Evolutionary conservation across 179 eudicot species (phyloP).

Genomic region (Beta macrorhiza): DNA sequence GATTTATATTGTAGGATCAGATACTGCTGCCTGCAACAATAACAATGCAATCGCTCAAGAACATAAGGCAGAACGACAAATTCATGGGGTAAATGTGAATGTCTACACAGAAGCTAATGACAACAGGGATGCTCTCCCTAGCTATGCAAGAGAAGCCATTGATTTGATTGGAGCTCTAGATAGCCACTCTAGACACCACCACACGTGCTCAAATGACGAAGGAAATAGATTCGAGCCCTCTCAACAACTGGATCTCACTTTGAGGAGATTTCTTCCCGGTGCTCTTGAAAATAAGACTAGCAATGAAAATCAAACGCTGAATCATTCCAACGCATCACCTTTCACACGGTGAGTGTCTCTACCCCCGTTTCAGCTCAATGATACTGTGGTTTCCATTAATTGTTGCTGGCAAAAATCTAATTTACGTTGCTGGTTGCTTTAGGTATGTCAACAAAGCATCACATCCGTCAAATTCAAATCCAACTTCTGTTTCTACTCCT

Average conservation of each 20-base stretch:
- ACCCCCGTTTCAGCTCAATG: background rate
- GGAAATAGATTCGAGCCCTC: constrained; percentile 26
- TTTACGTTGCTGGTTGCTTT: constrained; percentile 27
- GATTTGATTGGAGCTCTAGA: constrained; percentile 74
- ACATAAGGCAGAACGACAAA: constrained; percentile 32
- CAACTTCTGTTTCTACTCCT: constrained; percentile 36
- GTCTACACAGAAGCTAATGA: constrained; percentile 28
- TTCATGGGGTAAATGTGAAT: constrained; percentile 29
- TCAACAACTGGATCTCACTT: constrained; percentile 46
- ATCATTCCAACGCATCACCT: constrained; percentile 47
- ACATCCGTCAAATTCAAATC: constrained; percentile 34
- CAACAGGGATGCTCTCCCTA: constrained; percentile 16
- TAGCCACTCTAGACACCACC: constrained; percentile 33
- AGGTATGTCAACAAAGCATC: constrained; percentile 60
- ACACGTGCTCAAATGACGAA: constrained; percentile 32
- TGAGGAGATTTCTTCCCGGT: constrained; percentile 34
- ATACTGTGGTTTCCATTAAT: background rate
- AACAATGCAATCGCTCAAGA: constrained; percentile 22
- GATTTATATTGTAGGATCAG: constrained; percentile 23
- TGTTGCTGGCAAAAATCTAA: background rate
- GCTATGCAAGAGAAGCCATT: constrained; percentile 55
- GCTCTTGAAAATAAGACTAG: constrained; percentile 17
- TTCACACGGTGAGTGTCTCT: constrained; percentile 44
- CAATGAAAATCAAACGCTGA: constrained; percentile 33
- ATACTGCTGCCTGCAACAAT: constrained; percentile 26